Conservation (phyloP, 2,329 filamentous ascomycete species). For the Pseudovirgaria hyperparasitica region DNA sequence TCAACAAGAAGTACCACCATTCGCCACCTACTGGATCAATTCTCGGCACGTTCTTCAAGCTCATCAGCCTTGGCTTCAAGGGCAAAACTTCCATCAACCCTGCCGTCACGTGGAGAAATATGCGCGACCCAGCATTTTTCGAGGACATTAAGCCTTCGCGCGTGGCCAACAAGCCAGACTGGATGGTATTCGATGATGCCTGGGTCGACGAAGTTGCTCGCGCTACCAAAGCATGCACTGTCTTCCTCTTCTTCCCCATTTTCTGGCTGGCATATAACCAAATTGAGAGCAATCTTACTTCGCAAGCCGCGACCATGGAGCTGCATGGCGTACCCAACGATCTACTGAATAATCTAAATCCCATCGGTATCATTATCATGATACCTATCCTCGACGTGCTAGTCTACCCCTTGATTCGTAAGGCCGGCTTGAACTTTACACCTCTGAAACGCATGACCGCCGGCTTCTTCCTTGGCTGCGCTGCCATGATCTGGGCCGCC, state of each 20-base stretch:
- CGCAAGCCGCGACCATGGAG: conserved; percentile 41
- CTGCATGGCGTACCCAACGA: conserved; percentile 43
- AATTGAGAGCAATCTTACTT: conserved; percentile 42
- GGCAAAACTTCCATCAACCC: conserved; percentile 51
- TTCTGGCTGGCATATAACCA: conserved; percentile 39
- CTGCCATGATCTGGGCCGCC: conserved; percentile 37
- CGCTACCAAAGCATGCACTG: conserved; percentile 25
- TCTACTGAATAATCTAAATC: conserved; percentile 42
- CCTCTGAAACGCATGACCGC: conserved; percentile 40
- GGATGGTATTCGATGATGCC: conserved; percentile 74
- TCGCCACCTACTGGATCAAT: conserved; percentile 61
- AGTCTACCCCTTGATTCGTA: conserved; percentile 39
- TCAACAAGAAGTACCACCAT: conserved; percentile 49
- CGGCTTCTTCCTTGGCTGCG: conserved; percentile 36
- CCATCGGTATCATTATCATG: conserved; percentile 39
- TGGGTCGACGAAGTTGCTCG: conserved; percentile 53
- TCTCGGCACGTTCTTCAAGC: conserved; percentile 50
- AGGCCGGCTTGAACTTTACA: conserved; percentile 35
- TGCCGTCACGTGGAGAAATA: conserved; percentile 43
- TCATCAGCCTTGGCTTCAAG: conserved; percentile 50
- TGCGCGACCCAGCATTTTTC: conserved; percentile 49
- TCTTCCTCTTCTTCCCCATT: conserved; percentile 41
- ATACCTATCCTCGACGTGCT: conserved; percentile 41
- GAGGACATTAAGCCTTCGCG: conserved; percentile 55
- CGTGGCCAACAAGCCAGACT: conserved; percentile 46